These are phyloP conservation scores for Polyporus tsugae DNA, from an alignment of 1,284 basidiomycete species.

Conservation along the genomic window DNA sequence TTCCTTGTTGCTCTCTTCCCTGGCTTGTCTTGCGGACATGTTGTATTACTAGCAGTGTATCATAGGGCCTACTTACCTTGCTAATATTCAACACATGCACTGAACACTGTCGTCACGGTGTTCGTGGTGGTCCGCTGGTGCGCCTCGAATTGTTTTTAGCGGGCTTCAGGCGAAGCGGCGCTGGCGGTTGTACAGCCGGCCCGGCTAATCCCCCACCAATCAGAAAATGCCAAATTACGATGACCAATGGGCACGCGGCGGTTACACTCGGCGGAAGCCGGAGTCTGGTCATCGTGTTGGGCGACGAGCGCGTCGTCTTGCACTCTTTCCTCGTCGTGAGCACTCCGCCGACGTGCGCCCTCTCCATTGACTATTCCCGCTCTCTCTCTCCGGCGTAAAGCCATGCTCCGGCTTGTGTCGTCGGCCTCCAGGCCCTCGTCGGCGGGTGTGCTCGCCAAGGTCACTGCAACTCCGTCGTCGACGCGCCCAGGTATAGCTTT, in stretches of 20 bases:
- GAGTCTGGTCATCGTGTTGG: constrained; percentile 37
- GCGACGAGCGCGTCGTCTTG: constrained; percentile 35
- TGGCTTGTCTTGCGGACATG: constrained; percentile 29
- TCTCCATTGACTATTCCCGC: constrained; percentile 23
- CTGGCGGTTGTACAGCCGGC: not conserved
- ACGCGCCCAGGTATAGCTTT: constrained; percentile 49
- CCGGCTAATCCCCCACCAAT: constrained; percentile 11
- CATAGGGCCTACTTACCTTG: constrained; percentile 19
- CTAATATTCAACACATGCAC: not conserved
- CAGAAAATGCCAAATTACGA: constrained; percentile 12
- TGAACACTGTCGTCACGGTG: not conserved
- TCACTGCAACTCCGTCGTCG: constrained; percentile 53
- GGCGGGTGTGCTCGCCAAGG: constrained; percentile 72
- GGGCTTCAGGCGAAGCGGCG: not conserved
- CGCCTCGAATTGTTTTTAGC: not conserved
- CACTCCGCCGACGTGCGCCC: constrained; percentile 41
- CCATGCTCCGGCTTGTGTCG: constrained; percentile 73
- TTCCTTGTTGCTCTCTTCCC: constrained; percentile 19
- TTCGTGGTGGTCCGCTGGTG: not conserved
- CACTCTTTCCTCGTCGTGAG: constrained; percentile 34
- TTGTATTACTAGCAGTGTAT: constrained; percentile 36
- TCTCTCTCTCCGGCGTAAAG: constrained; percentile 31
- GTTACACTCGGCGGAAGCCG: constrained; percentile 38
- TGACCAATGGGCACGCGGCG: constrained; percentile 27
- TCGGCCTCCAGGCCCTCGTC: constrained; percentile 60